Conservation (phyloP, 2,329 filamentous ascomycete genomes). For the Penicillium sp. region DNA sequence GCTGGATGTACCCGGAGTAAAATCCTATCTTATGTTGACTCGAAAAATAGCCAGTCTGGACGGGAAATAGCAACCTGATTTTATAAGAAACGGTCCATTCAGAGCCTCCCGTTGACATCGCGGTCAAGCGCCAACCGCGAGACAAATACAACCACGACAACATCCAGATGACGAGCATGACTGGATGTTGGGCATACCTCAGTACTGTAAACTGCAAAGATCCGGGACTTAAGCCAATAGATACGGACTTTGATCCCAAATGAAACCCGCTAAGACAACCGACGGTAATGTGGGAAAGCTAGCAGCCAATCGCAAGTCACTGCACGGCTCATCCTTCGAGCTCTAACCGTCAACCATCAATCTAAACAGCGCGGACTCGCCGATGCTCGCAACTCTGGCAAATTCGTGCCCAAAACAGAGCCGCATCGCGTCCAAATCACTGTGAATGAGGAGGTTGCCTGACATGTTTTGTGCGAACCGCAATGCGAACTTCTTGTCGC, state of each 20-base stretch:
- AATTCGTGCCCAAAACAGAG: background rate
- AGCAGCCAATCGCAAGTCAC: background rate
- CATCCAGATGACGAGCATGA: background rate
- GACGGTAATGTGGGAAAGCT: background rate
- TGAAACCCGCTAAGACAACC: background rate
- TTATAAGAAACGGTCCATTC: background rate
- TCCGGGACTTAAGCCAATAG: background rate
- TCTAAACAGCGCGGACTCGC: constrained; percentile 1
- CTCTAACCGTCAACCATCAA: background rate
- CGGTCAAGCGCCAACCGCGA: background rate
- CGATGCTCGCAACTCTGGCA: background rate
- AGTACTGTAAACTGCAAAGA: background rate
- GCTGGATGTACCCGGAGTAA: background rate
- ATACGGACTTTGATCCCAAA: background rate
- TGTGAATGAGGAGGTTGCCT: background rate
- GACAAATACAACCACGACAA: background rate
- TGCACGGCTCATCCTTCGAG: background rate
- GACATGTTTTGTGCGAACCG: background rate
- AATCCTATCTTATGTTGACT: background rate
- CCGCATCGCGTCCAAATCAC: background rate
- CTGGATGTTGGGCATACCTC: background rate
- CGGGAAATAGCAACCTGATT: background rate
- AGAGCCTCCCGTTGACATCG: background rate
- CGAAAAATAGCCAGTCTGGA: background rate
- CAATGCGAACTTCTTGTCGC: background rate